Percentiles rank a stretch among this genome's conserved stretches.
These are phyloP conservation scores for Ananas comosus DNA, from an alignment of 176 grass and related monocot genomes.

Conservation along the genomic window DNA sequence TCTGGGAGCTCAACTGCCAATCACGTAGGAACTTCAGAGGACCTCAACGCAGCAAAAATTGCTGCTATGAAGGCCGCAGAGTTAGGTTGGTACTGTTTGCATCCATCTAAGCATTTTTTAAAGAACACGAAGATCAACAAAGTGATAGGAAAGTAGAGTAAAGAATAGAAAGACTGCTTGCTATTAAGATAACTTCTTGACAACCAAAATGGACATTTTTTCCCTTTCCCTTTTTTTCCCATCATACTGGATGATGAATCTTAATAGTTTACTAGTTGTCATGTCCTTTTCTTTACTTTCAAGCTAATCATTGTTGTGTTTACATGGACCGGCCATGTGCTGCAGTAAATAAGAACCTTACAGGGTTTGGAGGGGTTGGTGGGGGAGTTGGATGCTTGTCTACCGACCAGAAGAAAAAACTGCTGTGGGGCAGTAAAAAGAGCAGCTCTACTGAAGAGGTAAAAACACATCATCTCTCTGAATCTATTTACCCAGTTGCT, in stretches of 20 bases:
- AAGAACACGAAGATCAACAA: too few species aligned
- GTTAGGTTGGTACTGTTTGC: conserved; percentile 39
- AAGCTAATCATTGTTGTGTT: conserved; percentile 1
- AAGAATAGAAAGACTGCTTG: too few species aligned
- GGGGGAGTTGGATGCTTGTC: conserved; percentile 46
- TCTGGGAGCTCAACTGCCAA: conserved; percentile 11
- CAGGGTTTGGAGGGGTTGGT: conserved; percentile 42
- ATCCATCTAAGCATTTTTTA: too few species aligned
- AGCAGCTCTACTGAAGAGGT: conserved; percentile 57
- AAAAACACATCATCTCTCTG: conserved; percentile 6
- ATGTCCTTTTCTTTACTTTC: conserved; percentile 2
- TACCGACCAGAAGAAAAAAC: conserved; percentile 84
- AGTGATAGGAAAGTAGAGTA: too few species aligned
- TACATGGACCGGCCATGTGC: neutral
- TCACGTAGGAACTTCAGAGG: conserved; percentile 17
- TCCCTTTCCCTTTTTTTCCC: conserved; percentile 3
- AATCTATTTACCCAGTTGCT: neutral
- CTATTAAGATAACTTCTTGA: too few species aligned
- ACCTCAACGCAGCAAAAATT: conserved; percentile 76
- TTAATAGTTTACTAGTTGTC: neutral
- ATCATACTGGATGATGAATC: conserved; percentile 1
- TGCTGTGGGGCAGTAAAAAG: conserved; percentile 98
- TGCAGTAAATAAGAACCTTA: conserved; percentile 83
- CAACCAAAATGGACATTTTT: too few species aligned
- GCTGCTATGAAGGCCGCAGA: conserved; percentile 90